Base-by-base conservation (phyloP, 306 rosid genomes). In the Morella rubra region DNA sequence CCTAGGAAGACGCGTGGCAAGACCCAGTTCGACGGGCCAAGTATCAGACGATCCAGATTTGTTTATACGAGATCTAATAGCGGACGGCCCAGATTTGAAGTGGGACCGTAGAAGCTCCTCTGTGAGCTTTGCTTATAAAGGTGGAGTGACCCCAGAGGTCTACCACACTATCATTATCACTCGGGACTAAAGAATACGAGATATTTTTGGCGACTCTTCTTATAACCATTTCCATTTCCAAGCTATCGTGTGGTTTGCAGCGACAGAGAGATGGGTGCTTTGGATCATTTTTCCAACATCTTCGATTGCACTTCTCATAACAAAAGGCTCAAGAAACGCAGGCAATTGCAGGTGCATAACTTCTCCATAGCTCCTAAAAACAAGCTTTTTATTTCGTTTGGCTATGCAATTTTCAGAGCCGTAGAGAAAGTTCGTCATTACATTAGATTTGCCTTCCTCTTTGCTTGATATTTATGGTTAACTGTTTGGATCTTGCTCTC, bases 311-410 rank as follows among this genome's bases (percentile, higher is more conserved):
- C 90, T 22, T 0, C 13, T 56, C 41, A 73, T 9, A 11, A 44
- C 2, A 81, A 88, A 67, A 78, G 0, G 46, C 73, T 41, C 62
- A 84, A 60, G 73, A 86, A 59, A 55, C 81, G 84, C 71, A 93
- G 51, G 86, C 93, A 91, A 24, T 83, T 87, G 68, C 94, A 90
- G 98, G 98, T 93, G 58, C 44, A 1, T 11, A 20, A 52, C 49
- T 15, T 24, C n/a, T 67, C 37, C 37, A 32, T 32, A 32, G 37
- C 37, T 32, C 37, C 37, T 32, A 32, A 32, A 32, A 32, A 32
- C 37, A 32, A 32, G 3, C 37, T 32, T 11, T 19, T 11, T 4
- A 7, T 59, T 24, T n/a, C 6, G 5, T 16, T 1, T 53, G 3
- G 51, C 51, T 46, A 8, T 46, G 8, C 51, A 46, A 12, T 12